Evolutionary conservation across 2,329 filamentous ascomycete species (phyloP), one percentile per base, ranked within the genome.

Genomic region (Acarospora socialis): DNA sequence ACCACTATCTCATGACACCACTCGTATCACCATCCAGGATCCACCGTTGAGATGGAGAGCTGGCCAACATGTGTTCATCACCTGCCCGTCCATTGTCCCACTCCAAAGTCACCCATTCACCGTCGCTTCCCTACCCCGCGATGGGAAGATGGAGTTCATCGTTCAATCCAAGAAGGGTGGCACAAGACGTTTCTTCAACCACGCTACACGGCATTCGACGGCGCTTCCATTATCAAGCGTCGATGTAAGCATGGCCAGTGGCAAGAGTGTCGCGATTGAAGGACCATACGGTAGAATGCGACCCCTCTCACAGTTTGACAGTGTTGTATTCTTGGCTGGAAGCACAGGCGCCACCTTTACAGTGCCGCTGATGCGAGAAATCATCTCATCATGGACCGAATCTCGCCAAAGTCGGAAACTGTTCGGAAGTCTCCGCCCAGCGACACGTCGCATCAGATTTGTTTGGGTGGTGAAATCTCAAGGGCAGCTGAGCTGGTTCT

Each of bases 41-140:
- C 67, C 68, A 2, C 61, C 65, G 2, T 60, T 76, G 30, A 53
- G 46, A 12, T 79, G 73, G 74, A 59, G 50, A 17, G 61, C 73
- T 3, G 74, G 73, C 1, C 73, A 78, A 38, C 73, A 78, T 46
- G 60, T 70, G 0, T 74, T 75, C 42, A 52, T 78, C 2, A 66
- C 67, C 4, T 73, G 60, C 43, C 73, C 67, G 43, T 59, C 58
- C 0, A 47, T 74, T 21, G 59, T 61, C 12, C 70, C 69, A 1
- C 50, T 77, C 2, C 69, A 77, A 43, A 67, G 65, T 15, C 73
- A 79, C 41, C 74, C 73, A 0, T 77, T 77, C 44, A 77, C 71
- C 1, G 70, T 77, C 36, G 55, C 66, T 3, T 70, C 66, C 1
- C 57, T 73, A 8, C 65, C 68, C 0, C 55, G 57, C 22, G 69